Evolutionary conservation across 176 grass and related monocot species (phyloP).

Genomic region (Paspalum notatum): DNA sequence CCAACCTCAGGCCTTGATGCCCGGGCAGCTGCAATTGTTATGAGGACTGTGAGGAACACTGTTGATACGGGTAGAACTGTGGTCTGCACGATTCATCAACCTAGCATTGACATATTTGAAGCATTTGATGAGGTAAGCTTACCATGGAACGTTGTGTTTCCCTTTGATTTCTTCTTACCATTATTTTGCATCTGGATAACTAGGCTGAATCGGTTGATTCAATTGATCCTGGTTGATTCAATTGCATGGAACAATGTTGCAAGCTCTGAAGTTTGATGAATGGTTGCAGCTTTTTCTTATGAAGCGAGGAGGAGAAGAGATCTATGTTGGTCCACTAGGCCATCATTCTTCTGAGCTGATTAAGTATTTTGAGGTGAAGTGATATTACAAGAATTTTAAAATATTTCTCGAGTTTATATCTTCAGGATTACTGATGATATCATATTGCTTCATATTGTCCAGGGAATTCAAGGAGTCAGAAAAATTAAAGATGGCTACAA

Average conservation of each 20-base stretch:
- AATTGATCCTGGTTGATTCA: slow-evolving; percentile 9
- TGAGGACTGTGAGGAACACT: slow-evolving; percentile 91
- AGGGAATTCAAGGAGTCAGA: slow-evolving; percentile 64
- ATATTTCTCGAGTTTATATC: neutral
- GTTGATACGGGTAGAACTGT: slow-evolving; percentile 88
- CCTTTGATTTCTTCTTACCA: neutral
- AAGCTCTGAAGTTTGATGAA: slow-evolving; percentile 28
- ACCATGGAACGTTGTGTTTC: neutral
- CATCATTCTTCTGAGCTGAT: slow-evolving; percentile 75
- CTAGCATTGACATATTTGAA: slow-evolving; percentile 99
- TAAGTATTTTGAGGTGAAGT: slow-evolving; percentile 78
- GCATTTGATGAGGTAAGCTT: slow-evolving; percentile 84
- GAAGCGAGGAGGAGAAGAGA: slow-evolving; percentile 93
- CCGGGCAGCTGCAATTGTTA: slow-evolving; percentile 89
- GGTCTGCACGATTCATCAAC: slow-evolving; percentile 95
- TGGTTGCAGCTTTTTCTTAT: slow-evolving; percentile 79
- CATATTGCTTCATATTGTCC: slow-evolving; percentile 24
- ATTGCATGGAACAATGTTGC: neutral
- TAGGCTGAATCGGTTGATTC: neutral
- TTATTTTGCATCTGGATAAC: neutral
- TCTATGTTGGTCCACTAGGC: slow-evolving; percentile 86
- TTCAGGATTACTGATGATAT: slow-evolving; percentile 7
- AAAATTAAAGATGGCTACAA: slow-evolving; percentile 95
- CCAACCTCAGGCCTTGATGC: slow-evolving; percentile 92
- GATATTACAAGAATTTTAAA: slow-evolving; percentile 4